Evolutionary conservation across 306 rosid genomes (phyloP).

Genomic region (Pyrus bretschneideri): DNA sequence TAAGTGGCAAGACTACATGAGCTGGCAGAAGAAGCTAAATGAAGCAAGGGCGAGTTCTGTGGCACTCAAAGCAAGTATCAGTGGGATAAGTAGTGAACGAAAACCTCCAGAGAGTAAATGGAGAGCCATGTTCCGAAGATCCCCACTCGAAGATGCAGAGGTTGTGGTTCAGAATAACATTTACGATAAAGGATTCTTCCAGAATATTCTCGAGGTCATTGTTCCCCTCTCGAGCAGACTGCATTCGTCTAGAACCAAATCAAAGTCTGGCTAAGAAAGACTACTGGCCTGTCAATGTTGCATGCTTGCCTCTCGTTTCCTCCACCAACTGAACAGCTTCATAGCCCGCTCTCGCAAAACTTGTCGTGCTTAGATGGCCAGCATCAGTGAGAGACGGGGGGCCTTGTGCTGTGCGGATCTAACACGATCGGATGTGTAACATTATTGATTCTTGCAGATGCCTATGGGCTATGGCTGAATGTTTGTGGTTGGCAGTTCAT

Average conservation of each 20-base stretch:
- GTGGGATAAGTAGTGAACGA: constrained; percentile 40
- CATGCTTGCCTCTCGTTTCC: neutral
- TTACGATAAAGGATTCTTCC: constrained; percentile 60
- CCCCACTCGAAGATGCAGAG: constrained; percentile 52
- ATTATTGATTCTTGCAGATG: no score
- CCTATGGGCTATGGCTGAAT: neutral
- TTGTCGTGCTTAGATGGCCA: neutral
- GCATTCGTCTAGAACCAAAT: constrained; percentile 36
- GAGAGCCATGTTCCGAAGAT: constrained; percentile 54
- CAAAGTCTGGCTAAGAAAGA: constrained; percentile 51
- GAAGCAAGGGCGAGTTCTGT: constrained; percentile 68
- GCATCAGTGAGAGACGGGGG: neutral
- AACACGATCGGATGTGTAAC: neutral
- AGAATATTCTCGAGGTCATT: constrained; percentile 57
- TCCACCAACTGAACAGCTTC: neutral
- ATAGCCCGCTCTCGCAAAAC: neutral
- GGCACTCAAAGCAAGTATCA: constrained; percentile 52
- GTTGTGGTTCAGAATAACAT: constrained; percentile 54
- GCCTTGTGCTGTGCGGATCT: neutral
- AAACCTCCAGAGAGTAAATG: constrained; percentile 60
- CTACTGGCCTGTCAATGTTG: neutral
- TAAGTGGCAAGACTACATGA: constrained; percentile 85
- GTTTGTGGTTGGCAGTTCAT: neutral
- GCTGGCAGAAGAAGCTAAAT: constrained; percentile 62
- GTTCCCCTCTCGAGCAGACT: constrained; percentile 56